These are phyloP conservation scores for Globisporangium uncinulatum DNA, from an alignment of 352 stramenopile species.

Conservation along the genomic window DNA sequence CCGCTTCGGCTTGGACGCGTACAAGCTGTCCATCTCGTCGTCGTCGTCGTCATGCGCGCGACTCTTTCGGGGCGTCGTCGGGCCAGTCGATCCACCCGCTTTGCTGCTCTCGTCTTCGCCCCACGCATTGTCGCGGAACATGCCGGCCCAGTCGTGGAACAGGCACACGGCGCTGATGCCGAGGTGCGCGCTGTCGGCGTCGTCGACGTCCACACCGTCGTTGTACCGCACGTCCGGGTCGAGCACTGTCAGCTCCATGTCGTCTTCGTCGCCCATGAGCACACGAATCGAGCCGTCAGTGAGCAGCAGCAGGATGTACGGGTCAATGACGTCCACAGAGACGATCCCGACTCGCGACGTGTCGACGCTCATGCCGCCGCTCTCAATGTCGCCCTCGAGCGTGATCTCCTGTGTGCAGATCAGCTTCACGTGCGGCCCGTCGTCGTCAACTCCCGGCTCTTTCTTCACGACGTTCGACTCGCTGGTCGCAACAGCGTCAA, in stretches of 20 bases:
- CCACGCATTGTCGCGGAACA: conserved; percentile 67
- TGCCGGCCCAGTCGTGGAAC: conserved; percentile 81
- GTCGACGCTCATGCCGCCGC: conserved; percentile 80
- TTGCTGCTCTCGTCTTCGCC: conserved; percentile 33
- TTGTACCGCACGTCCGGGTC: conserved; percentile 63
- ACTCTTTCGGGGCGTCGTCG: conserved; percentile 18
- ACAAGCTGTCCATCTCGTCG: conserved; percentile 70
- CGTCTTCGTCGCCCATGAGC: conserved; percentile 76
- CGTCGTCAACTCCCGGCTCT: conserved; percentile 21
- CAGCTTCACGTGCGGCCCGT: conserved; percentile 54
- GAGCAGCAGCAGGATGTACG: conserved; percentile 76
- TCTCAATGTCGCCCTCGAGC: conserved; percentile 73
- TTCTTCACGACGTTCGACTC: conserved; percentile 8
- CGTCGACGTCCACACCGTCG: conserved; percentile 31
- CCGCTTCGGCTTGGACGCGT: conserved; percentile 36
- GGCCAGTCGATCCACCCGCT: conserved; percentile 12
- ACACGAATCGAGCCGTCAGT: conserved; percentile 77
- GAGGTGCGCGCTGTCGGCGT: conserved; percentile 17
- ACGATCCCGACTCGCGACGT: conserved; percentile 67
- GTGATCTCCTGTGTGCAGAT: conserved; percentile 84
- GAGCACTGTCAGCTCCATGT: conserved; percentile 78
- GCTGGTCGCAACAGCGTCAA: conserved; percentile 1
- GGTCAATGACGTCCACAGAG: conserved; percentile 78
- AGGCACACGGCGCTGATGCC: conserved; percentile 65
- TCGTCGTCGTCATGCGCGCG: conserved; percentile 37